These are phyloP conservation scores for Coniochaeta sp. DNA, from an alignment of 2,329 filamentous ascomycete genomes.

Conservation along the genomic window DNA sequence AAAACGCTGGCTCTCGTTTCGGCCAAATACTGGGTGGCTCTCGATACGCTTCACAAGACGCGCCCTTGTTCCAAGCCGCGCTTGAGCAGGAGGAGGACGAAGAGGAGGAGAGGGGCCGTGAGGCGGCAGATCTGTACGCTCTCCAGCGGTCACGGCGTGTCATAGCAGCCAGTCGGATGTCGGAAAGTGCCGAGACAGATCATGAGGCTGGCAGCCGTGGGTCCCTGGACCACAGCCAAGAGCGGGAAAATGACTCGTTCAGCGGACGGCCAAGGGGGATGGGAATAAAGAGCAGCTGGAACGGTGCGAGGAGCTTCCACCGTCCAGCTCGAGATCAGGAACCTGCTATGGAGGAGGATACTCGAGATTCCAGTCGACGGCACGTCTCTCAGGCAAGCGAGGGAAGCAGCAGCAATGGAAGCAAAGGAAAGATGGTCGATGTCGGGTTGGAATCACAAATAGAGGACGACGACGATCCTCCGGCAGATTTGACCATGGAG, in stretches of 20 bases:
- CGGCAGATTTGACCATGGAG: constrained; percentile 52
- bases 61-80: constrained; percentile 89
- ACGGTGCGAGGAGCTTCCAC: constrained; percentile 40
- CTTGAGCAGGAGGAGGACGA: constrained; percentile 89
- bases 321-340: constrained; percentile 19
- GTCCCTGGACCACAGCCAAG: constrained; percentile 45
- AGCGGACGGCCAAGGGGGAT: constrained; percentile 38
- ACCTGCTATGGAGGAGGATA: constrained; percentile 19
- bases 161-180: constrained; percentile 75
- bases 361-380: background rate
- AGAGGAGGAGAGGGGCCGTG: constrained; percentile 79
- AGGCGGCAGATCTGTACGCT: constrained; percentile 90
- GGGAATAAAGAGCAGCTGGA: constrained; percentile 60
- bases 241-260: constrained; percentile 35
- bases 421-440: constrained; percentile 71
- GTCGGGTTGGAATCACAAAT: constrained; percentile 69
- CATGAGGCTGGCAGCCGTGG: constrained; percentile 52
- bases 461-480: constrained; percentile 48
- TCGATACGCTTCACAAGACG: constrained; percentile 64
- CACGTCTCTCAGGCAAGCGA: background rate
- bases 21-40: constrained; percentile 67
- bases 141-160: constrained; percentile 83
- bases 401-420: constrained; percentile 20
- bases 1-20: constrained; percentile 62
- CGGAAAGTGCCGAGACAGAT: constrained; percentile 79